A percentile compares a stretch with the other conserved stretches of the same genome.
These are phyloP conservation scores for Sugiyamaella sp. DNA, from an alignment of 1,139 yeast genomes.

Conservation along the genomic window DNA sequence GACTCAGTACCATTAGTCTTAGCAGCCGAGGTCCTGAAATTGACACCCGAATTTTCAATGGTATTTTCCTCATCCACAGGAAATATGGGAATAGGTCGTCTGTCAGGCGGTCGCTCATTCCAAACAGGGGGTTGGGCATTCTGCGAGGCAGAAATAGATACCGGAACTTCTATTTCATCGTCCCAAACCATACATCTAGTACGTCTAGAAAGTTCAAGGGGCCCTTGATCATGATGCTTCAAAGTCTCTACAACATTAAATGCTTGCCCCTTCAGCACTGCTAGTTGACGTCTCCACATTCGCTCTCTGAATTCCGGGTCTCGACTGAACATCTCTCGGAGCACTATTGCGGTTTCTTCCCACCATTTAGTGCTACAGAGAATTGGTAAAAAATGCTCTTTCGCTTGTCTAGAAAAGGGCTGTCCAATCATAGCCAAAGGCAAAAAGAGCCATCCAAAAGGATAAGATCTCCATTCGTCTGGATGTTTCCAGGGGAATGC, in stretches of 20 bases:
- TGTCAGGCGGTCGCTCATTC: conserved; percentile 16
- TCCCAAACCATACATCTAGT: conserved; percentile 63
- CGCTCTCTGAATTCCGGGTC: conserved; percentile 67
- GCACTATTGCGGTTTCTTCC: conserved; percentile 57
- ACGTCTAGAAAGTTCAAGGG: conserved; percentile 64
- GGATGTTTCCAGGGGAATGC: conserved; percentile 86
- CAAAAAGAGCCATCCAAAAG: conserved; percentile 76
- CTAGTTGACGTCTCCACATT: conserved; percentile 70
- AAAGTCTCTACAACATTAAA: conserved; percentile 72
- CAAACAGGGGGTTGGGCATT: conserved; percentile 33
- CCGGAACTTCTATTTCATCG: conserved; percentile 63
- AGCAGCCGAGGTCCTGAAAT: conserved; percentile 11
- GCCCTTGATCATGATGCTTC: conserved; percentile 62
- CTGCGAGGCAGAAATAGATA: conserved; percentile 42
- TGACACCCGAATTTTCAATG: conserved; percentile 3
- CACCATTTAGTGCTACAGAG: conserved; percentile 70
- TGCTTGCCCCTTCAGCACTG: conserved; percentile 78
- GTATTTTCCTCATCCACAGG: conserved; percentile 9
- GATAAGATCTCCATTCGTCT: conserved; percentile 80
- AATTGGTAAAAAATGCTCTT: conserved; percentile 60
- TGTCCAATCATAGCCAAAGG: conserved; percentile 68
- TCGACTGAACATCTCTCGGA: conserved; percentile 54
- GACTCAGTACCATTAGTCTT: background rate
- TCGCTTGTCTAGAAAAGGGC: conserved; percentile 62
- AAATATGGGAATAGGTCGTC: background rate